Evolutionary conservation across 805 yeast species (phyloP).

Genomic region (Teunomyces stri): DNA sequence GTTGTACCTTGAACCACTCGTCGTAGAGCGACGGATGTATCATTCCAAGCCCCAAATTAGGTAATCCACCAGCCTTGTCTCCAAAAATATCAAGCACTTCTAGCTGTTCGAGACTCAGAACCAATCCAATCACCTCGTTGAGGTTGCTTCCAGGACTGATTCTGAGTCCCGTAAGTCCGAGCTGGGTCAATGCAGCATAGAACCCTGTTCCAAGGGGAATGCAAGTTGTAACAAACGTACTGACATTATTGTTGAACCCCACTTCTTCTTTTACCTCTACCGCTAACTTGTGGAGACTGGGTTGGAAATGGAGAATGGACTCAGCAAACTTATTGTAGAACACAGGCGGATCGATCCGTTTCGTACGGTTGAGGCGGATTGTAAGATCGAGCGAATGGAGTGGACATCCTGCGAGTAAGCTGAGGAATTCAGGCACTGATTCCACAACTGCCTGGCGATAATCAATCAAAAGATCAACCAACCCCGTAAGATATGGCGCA

Average conservation of each 20-base stretch:
- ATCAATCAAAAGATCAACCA: constrained; percentile 35
- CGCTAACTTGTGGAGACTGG: constrained; percentile 29
- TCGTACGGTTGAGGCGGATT: constrained; percentile 39
- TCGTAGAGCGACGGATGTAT: constrained; percentile 54
- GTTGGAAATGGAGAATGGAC: constrained; percentile 18
- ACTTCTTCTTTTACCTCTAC: constrained; percentile 41
- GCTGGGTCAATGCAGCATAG: constrained; percentile 3
- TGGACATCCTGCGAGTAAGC: constrained; percentile 10
- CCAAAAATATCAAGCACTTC: constrained; percentile 46
- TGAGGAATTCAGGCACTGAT: constrained; percentile 36
- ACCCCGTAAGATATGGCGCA: constrained; percentile 20
- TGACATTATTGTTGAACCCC: neutral
- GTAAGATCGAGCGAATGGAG: constrained; percentile 39
- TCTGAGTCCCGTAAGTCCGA: constrained; percentile 20
- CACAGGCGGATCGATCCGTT: constrained; percentile 3
- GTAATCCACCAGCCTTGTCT: constrained; percentile 50
- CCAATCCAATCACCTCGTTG: constrained; percentile 19
- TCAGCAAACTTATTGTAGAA: constrained; percentile 15
- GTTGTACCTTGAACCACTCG: constrained; percentile 56
- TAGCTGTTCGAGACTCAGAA: constrained; percentile 22
- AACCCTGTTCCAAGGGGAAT: constrained; percentile 8
- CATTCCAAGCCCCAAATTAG: constrained; percentile 53
- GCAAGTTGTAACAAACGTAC: constrained; percentile 4
- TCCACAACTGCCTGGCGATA: constrained; percentile 42
- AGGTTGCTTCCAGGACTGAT: constrained; percentile 36